Evolutionary conservation across 2,329 filamentous ascomycete species (phyloP).

Genomic region (Stylonectria norvegica): DNA sequence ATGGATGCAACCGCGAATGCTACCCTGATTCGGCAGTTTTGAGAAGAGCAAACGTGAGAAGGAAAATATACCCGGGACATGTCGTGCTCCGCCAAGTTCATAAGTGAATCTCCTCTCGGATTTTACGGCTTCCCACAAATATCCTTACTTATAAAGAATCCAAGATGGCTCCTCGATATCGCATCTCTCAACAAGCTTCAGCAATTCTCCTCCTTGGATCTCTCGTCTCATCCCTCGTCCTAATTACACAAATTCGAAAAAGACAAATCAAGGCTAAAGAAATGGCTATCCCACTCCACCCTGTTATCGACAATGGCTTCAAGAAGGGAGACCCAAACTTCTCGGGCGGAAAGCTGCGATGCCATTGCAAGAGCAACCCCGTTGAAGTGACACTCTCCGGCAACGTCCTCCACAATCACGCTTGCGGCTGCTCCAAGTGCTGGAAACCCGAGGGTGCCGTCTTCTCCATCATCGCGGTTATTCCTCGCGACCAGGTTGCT

Average conservation of each 20-base stretch:
- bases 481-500: conserved; percentile 51
- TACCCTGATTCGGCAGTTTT: neutral
- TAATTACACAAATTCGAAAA: conserved; percentile 20
- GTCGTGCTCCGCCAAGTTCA: conserved; percentile 11
- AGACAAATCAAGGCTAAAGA: conserved; percentile 8
- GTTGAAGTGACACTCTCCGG: conserved; percentile 56
- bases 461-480: conserved; percentile 62
- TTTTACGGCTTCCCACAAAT: neutral
- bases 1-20: no score
- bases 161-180: conserved; percentile 8
- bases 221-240: conserved; percentile 20
- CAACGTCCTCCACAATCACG: conserved; percentile 66
- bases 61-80: no score
- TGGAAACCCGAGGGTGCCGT: conserved; percentile 64
- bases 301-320: conserved; percentile 60
- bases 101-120: neutral
- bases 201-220: conserved; percentile 20
- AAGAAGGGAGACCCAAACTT: conserved; percentile 52
- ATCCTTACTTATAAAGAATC: neutral
- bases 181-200: conserved; percentile 8
- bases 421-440: conserved; percentile 69
- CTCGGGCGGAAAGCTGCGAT: conserved; percentile 58
- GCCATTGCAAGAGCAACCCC: conserved; percentile 53
- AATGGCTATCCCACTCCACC: conserved; percentile 47
- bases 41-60: neutral